phyloP scores from a whole-genome alignment of 2,329 filamentous ascomycete genomes.

The Graphium sp. region DNA sequence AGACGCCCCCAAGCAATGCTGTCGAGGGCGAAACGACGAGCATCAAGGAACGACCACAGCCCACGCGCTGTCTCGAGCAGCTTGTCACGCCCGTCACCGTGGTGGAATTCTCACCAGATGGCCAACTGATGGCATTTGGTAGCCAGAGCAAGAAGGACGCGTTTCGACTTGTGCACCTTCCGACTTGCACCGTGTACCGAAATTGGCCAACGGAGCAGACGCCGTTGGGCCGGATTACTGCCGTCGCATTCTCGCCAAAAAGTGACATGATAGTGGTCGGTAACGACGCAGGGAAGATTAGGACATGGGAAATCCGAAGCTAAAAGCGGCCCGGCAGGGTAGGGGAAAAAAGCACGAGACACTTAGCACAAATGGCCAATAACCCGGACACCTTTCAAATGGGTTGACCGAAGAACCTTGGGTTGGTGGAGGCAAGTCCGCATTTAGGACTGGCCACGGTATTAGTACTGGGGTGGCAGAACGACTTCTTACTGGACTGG shows the following conservation, averaged over 20 bases:
- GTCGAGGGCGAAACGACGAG: slow-evolving; percentile 23
- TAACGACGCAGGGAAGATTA: slow-evolving; percentile 77
- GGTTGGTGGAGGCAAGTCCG: no score
- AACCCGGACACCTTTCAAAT: no score
- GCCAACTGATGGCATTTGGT: slow-evolving; percentile 74
- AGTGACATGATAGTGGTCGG: slow-evolving; percentile 66
- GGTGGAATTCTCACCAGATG: slow-evolving; percentile 71
- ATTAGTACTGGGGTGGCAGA: no score
- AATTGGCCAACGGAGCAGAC: slow-evolving; percentile 95
- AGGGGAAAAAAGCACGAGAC: no score
- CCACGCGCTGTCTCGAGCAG: slow-evolving; percentile 62
- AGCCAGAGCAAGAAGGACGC: slow-evolving; percentile 82
- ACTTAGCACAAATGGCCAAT: no score
- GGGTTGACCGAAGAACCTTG: no score
- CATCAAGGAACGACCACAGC: slow-evolving; percentile 55
- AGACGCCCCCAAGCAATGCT: no score
- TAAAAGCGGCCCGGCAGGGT: no score
- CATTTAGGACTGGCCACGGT: no score
- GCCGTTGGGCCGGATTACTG: slow-evolving; percentile 67
- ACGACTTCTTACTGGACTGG: no score
- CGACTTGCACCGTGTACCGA: slow-evolving; percentile 81
- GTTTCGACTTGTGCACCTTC: slow-evolving; percentile 72
- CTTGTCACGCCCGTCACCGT: slow-evolving; percentile 72
- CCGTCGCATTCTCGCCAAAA: slow-evolving; percentile 48
- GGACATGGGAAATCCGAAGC: slow-evolving; percentile 73